Evolutionary conservation across 2,329 filamentous ascomycete genomes (phyloP), one percentile per base, ranked within the genome.

Genomic region (Clonostachys byssicola): DNA sequence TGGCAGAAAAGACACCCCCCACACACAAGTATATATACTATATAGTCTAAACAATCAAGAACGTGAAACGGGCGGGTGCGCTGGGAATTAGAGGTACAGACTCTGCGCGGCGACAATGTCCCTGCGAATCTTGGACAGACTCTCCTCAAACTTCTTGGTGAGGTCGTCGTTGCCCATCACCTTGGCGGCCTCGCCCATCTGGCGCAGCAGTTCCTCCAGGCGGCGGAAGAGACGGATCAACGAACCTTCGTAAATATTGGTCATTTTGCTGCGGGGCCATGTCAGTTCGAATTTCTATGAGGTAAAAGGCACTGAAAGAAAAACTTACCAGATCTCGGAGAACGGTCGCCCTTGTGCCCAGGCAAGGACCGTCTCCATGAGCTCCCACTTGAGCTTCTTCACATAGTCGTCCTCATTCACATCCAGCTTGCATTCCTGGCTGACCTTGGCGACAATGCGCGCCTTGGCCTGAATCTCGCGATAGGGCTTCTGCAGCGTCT

Each of bases 121-220:
- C 60, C 94, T 81, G 66, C 89, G 82, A 47, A 97, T 88, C 78
- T 95, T 94, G 49, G 79, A 77, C 56, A 99, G 72, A 51, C 89
- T 87, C 56, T 84, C 80, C 60, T 96, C 92, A 62, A 99, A 99
- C 71, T 96, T 96, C 63, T 85, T 80, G 61, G 92, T 88, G 48
- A 99, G 74, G 60, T 97, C 94, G 51, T 95, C 90, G 64, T 88
- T 96, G 59, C 94, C 94, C 94, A 99, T 99, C 52, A 96, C 92
- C 72, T 96, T 97, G 54, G 89, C 83, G 20, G 92, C 94, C 70
- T 97, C 89, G 14, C 88, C 92, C 80, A 97, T 95, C 68, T 99
- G 94, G 55, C 94, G 83, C 35, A 99, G 75, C 49, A 96, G 77
- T 70, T 99, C 94, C 68, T 99, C 94, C 34, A 99, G 77, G 17